phyloP scores from a whole-genome alignment of 2,329 filamentous ascomycete species.

The Colletotrichum ledebouriae region DNA sequence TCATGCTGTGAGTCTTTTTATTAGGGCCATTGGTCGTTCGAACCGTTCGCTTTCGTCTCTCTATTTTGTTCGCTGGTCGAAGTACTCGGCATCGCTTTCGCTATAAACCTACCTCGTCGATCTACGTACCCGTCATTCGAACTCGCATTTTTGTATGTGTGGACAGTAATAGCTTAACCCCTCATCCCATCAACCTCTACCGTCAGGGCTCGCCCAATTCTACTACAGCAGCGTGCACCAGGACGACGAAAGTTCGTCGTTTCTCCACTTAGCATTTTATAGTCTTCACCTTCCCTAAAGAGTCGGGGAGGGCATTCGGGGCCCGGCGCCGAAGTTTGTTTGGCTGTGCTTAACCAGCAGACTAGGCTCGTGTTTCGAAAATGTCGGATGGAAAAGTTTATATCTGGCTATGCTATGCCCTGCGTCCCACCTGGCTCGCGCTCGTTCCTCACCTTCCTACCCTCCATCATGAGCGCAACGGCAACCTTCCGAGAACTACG shows the following conservation, averaged over 20 bases:
- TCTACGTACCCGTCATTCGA: constrained; percentile 23
- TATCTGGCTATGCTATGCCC: constrained; percentile 33
- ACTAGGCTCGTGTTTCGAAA: constrained; percentile 41
- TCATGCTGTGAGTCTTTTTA: constrained; percentile 68
- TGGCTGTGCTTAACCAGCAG: constrained; percentile 33
- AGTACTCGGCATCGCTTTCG: constrained; percentile 30
- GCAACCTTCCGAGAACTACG: constrained; percentile 39
- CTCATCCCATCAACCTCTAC: constrained; percentile 23
- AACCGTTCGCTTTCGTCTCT: constrained; percentile 42
- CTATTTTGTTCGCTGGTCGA: constrained; percentile 41
- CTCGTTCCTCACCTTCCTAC: constrained; percentile 32
- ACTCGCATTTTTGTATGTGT: constrained; percentile 37
- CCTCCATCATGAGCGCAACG: constrained; percentile 33
- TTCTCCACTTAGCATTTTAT: constrained; percentile 18
- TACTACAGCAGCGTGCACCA: not conserved
- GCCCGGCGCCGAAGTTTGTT: constrained; percentile 37
- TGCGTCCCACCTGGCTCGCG: constrained; percentile 35
- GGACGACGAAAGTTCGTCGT: constrained; percentile 36
- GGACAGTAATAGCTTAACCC: constrained; percentile 21
- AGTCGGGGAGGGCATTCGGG: constrained; percentile 31
- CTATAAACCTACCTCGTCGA: not conserved
- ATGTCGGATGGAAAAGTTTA: constrained; percentile 41
- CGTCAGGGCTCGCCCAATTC: constrained; percentile 10
- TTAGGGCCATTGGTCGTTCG: constrained; percentile 45
- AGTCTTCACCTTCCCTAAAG: constrained; percentile 23